phyloP scores from a whole-genome alignment of 176 grass and related monocot genomes.

The Zea luxurians region DNA sequence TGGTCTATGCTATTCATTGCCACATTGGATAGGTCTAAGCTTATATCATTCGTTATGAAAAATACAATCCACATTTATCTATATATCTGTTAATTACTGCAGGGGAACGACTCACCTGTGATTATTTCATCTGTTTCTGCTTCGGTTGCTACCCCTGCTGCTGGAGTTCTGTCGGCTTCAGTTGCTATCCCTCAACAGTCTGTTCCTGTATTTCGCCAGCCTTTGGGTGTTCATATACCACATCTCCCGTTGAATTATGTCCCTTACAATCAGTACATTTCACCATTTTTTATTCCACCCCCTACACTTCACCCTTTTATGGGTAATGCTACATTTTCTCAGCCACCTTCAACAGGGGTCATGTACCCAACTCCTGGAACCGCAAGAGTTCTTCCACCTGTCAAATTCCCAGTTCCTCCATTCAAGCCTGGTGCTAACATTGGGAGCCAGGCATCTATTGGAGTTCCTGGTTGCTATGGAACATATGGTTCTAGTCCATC shows the following conservation, averaged over 20 bases:
- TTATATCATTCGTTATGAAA: neutral
- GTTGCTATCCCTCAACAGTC: constrained; percentile 71
- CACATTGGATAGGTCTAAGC: neutral
- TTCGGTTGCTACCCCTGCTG: constrained; percentile 48
- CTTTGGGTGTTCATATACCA: constrained; percentile 69
- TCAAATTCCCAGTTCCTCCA: constrained; percentile 58
- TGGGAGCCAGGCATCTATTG: constrained; percentile 60
- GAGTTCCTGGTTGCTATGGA: constrained; percentile 60
- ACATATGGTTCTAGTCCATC: constrained; percentile 62
- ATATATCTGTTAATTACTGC: constrained; percentile 37
- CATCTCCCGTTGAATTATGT: constrained; percentile 67
- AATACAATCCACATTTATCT: constrained; percentile 5
- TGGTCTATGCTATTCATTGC: neutral
- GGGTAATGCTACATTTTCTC: constrained; percentile 66
- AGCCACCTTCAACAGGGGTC: constrained; percentile 61
- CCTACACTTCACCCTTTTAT: constrained; percentile 73
- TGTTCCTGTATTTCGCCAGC: constrained; percentile 69
- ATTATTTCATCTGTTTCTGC: constrained; percentile 57
- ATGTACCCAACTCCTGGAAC: constrained; percentile 61
- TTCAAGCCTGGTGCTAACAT: constrained; percentile 77
- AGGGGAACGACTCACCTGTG: constrained; percentile 52
- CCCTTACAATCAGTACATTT: constrained; percentile 76
- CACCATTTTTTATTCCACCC: constrained; percentile 65
- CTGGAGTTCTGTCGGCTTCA: constrained; percentile 60
- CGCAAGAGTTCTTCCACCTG: constrained; percentile 48